Conservation (phyloP, 2,329 filamentous ascomycete species). For the Aspergillus clavatus region DNA sequence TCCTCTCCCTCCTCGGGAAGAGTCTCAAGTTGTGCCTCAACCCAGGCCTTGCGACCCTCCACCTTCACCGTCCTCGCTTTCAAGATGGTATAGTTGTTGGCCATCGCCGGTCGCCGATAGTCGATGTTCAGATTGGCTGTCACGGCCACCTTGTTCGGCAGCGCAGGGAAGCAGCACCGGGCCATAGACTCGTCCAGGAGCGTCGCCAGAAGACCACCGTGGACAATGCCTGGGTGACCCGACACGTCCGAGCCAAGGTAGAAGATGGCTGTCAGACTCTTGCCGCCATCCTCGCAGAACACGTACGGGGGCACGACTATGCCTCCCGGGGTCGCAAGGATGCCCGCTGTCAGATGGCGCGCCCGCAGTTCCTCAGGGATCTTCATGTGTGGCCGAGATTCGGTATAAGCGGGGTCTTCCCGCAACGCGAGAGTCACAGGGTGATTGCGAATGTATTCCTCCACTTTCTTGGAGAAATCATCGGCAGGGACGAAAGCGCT, state of each 20-base stretch:
- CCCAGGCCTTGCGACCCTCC: slow-evolving; percentile 92
- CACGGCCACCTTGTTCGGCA: slow-evolving; percentile 75
- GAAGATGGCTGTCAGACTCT: slow-evolving; percentile 64
- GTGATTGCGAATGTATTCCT: slow-evolving; percentile 69
- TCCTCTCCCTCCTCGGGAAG: slow-evolving; percentile 60
- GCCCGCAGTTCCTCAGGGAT: slow-evolving; percentile 65
- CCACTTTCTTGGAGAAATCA: slow-evolving; percentile 54
- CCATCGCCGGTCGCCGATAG: slow-evolving; percentile 75
- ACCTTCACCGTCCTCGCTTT: slow-evolving; percentile 75
- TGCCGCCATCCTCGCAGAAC: slow-evolving; percentile 68
- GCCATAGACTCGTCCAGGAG: slow-evolving; percentile 87
- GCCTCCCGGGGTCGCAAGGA: slow-evolving; percentile 67
- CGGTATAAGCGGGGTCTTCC: slow-evolving; percentile 59
- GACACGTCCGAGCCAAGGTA: slow-evolving; percentile 77
- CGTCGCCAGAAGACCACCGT: slow-evolving; percentile 87
- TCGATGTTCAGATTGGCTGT: slow-evolving; percentile 80
- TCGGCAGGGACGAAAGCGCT: slow-evolving; percentile 57
- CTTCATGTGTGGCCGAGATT: slow-evolving; percentile 82
- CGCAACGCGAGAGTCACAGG: slow-evolving; percentile 69
- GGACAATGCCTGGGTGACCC: slow-evolving; percentile 84
- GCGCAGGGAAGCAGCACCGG: slow-evolving; percentile 77
- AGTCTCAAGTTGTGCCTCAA: slow-evolving; percentile 80
- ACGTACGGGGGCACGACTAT: slow-evolving; percentile 76
- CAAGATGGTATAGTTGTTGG: slow-evolving; percentile 71
- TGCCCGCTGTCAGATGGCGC: slow-evolving; percentile 77